These are phyloP conservation scores for Lachnellula occidentalis DNA, from an alignment of 2,329 filamentous ascomycete genomes.

Conservation along the genomic window DNA sequence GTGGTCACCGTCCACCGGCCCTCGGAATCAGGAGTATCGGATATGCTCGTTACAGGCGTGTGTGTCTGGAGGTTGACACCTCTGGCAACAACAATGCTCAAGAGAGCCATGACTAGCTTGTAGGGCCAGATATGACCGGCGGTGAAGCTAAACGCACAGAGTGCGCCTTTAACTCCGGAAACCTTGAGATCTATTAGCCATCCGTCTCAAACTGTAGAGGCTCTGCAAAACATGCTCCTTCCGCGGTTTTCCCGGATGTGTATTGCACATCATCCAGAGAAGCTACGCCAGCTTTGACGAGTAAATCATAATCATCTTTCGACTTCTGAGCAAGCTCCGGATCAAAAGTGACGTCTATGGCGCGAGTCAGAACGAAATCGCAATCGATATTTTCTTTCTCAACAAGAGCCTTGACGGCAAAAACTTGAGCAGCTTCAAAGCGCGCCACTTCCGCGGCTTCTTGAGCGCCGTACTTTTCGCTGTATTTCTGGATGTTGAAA, in stretches of 20 bases:
- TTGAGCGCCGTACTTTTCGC: conserved; percentile 31
- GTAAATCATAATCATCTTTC: conserved; percentile 7
- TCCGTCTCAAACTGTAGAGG: not conserved
- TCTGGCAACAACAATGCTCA: conserved; percentile 41
- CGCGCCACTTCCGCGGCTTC: conserved; percentile 34
- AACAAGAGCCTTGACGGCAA: conserved; percentile 35
- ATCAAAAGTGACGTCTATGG: conserved; percentile 33
- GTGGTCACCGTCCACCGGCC: conserved; percentile 45
- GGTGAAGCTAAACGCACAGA: conserved; percentile 14
- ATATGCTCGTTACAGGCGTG: conserved; percentile 37
- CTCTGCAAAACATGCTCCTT: conserved; percentile 4
- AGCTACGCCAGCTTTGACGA: conserved; percentile 6
- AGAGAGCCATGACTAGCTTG: conserved; percentile 50
- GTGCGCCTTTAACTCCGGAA: conserved; percentile 23
- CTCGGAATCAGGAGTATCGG: conserved; percentile 16
- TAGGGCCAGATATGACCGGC: conserved; percentile 46
- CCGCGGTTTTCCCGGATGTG: conserved; percentile 5
- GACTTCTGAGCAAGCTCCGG: conserved; percentile 24
- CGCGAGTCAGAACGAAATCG: conserved; percentile 36
- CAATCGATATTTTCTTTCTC: conserved; percentile 38
- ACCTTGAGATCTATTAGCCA: conserved; percentile 5
- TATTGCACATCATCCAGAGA: conserved; percentile 15
- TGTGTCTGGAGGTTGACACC: conserved; percentile 47
- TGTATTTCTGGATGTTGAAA: conserved; percentile 31
- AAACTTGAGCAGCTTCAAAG: conserved; percentile 38